These are phyloP conservation scores for Mycena olivaceomarginata DNA, from an alignment of 768 basidiomycete species.

Conservation along the genomic window DNA sequence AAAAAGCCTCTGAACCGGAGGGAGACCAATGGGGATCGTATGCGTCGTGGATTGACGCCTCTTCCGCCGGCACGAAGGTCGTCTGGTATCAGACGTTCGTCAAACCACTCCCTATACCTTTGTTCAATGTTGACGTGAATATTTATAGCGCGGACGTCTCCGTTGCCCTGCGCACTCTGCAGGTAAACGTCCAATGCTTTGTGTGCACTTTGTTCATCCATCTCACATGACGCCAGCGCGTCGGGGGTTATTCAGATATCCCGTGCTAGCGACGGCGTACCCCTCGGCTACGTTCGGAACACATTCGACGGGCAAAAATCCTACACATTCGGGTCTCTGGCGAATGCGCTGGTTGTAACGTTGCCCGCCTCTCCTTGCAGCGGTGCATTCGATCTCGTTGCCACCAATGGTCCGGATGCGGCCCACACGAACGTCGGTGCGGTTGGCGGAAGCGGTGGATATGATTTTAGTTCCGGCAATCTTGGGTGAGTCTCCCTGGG, in stretches of 20 bases:
- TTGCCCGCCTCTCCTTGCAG: neutral
- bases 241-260: neutral
- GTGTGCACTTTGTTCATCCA: neutral
- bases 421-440: neutral
- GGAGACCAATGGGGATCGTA: neutral
- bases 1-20: neutral
- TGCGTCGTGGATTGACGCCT: neutral
- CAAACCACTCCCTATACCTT: neutral
- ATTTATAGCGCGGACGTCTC: neutral
- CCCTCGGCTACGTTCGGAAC: neutral
- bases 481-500: neutral
- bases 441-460: neutral
- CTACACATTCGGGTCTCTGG: neutral
- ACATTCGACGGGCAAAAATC: neutral
- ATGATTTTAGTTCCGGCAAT: neutral
- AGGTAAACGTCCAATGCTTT: neutral
- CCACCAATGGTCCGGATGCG: neutral
- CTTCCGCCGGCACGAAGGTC: neutral
- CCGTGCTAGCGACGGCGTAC: neutral
- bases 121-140: neutral
- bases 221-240: neutral
- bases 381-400: neutral
- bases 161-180: neutral
- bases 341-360: neutral
- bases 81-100: slow-evolving; percentile 6